Percentiles rank a stretch among this genome's conserved stretches.
Evolutionary conservation across 768 basidiomycete species (phyloP).

Genomic region (Trametes cinnabarina): DNA sequence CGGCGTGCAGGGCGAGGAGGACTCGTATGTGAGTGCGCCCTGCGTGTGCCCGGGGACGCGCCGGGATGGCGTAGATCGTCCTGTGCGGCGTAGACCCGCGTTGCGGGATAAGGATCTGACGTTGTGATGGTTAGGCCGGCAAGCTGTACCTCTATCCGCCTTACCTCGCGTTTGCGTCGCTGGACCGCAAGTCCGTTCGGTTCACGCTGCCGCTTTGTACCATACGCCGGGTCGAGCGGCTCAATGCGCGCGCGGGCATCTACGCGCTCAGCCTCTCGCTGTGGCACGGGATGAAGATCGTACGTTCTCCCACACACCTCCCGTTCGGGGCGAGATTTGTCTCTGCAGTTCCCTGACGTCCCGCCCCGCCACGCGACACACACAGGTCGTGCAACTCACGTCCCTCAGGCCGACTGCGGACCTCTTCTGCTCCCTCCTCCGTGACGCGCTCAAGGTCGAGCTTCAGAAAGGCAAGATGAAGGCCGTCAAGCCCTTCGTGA

Average conservation of each 20-base stretch:
- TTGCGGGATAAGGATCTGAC: background rate
- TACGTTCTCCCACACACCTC: constrained; percentile 29
- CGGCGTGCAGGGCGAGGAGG: constrained; percentile 75
- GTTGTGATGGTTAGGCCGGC: constrained; percentile 61
- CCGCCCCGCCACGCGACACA: background rate
- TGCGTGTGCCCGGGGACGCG: background rate
- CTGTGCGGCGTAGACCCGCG: background rate
- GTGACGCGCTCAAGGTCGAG: constrained; percentile 86
- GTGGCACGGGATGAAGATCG: constrained; percentile 94
- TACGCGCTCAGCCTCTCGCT: constrained; percentile 94
- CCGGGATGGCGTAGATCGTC: background rate
- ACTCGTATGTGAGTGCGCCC: constrained; percentile 76
- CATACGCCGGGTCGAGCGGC: constrained; percentile 87
- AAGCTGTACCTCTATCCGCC: constrained; percentile 86
- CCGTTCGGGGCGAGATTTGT: no score
- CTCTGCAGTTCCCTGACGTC: no score
- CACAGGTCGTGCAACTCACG: constrained; percentile 88
- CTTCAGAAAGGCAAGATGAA: constrained; percentile 94
- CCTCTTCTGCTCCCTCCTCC: constrained; percentile 84
- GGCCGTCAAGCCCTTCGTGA: constrained; percentile 81
- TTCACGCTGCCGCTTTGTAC: constrained; percentile 92
- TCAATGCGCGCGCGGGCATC: constrained; percentile 91
- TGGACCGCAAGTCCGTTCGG: constrained; percentile 89
- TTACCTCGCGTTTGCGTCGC: constrained; percentile 84
- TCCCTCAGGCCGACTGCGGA: constrained; percentile 92